Base-by-base conservation (phyloP, 176 grass and related monocot species). In the Zoysia japonica region DNA sequence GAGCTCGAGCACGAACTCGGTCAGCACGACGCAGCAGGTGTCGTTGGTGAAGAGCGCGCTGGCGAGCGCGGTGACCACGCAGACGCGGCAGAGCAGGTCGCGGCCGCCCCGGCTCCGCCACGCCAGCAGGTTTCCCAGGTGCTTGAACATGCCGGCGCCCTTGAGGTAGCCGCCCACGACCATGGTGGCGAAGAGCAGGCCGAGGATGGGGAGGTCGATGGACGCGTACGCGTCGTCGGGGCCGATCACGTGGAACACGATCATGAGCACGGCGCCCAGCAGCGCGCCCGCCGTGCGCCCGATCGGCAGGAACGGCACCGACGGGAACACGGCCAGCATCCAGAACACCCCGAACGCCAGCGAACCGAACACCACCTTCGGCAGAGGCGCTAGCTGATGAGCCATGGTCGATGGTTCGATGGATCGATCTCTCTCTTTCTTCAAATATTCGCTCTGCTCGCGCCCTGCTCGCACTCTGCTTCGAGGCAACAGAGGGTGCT, bases 241-340 rank as follows among this genome's bases (percentile, higher is more conserved):
- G 59, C 71, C 76, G 61, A 92, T 94, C 7, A 97, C 94, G 56
- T 86, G 82, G 86, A 94, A 97, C 15, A 90, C 9, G 11, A 97
- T 79, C 94, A 97, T 97, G 0, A 97, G 89, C 48, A 91, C 88
- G 2, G 85, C 94, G n/a, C 89, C 83, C 10, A 97, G 94, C 17
- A 97, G 94, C 20, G 94, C 87, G 0, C 94, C 94, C 16, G 94
- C 94, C 36, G 94, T 97, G 49, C 94, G 74, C 0, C 94, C 94
- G 47, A 97, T 94, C 3, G 94, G 94, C 2, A 97, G 77, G 86
- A 97, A 94, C 16, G 94, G 94, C 28, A 94, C 94, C 47, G 94
- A 90, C 1, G 94, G 94, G 83, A 97, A 97, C 53, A 97, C 94
- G 10, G 94, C 94, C 9, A 97, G 68, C 75, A 97, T 67, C 95